Evolutionary conservation across 169 alveolate species (phyloP).

Genomic region (Cryptosporidium canis): DNA sequence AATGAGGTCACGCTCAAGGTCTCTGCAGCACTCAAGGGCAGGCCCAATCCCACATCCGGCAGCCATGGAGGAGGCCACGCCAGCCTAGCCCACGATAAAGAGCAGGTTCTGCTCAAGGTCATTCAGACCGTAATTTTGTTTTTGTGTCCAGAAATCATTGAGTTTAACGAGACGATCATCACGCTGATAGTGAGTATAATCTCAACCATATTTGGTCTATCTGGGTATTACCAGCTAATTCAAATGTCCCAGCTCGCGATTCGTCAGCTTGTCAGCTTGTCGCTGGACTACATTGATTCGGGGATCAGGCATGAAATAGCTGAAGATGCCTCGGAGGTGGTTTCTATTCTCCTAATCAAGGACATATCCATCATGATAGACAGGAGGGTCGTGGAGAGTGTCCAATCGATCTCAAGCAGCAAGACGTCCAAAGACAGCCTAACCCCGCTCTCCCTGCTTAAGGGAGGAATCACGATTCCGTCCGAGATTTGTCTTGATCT

Average conservation of each 20-base stretch:
- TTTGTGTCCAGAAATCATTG: constrained; percentile 52
- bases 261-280: constrained; percentile 4
- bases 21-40: neutral
- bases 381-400: constrained; percentile 12
- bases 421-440: constrained; percentile 1
- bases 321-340: neutral
- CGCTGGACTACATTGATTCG: constrained; percentile 28
- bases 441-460: constrained; percentile 57
- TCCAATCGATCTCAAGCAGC: neutral
- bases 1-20: constrained; percentile 53
- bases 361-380: constrained; percentile 63
- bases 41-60: neutral
- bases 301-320: neutral
- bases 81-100: constrained; percentile 22
- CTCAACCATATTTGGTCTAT: constrained; percentile 17
- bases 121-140: constrained; percentile 43
- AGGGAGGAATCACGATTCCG: constrained; percentile 64
- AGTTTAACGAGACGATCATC: constrained; percentile 53
- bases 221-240: constrained; percentile 36
- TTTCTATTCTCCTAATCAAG: constrained; percentile 33
- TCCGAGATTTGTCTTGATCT: constrained; percentile 40
- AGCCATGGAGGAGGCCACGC: neutral
- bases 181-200: constrained; percentile 44
- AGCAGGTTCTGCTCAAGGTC: constrained; percentile 54
- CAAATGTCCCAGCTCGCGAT: constrained; percentile 68